A percentile compares a stretch with the other conserved stretches of the same genome.
These are phyloP conservation scores for Camelina hispida DNA, from an alignment of 345 rosid species.

Conservation along the genomic window DNA sequence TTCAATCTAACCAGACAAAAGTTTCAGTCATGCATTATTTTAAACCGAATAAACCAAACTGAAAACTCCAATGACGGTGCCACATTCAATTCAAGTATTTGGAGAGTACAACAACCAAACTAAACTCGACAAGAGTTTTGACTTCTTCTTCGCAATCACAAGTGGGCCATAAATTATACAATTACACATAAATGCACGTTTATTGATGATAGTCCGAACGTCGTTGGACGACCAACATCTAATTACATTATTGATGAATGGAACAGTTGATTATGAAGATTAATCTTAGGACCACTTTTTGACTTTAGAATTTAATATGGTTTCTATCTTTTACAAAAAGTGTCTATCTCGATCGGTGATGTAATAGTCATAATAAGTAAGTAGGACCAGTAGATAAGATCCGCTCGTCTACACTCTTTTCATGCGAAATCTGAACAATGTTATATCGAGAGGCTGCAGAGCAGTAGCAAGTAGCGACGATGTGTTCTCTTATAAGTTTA, in stretches of 20 bases:
- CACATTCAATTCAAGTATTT: background rate
- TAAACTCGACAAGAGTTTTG: background rate
- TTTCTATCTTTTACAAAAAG: background rate
- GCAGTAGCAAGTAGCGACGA: too few species aligned
- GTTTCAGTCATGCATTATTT: background rate
- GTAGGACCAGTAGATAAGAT: background rate
- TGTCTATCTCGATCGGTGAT: background rate
- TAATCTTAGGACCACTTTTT: constrained; percentile 16
- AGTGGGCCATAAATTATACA: background rate
- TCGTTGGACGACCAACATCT: constrained; percentile 1
- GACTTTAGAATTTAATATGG: background rate
- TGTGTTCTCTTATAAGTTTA: too few species aligned
- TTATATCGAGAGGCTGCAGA: background rate
- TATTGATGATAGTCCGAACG: background rate
- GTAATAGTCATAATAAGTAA: background rate
- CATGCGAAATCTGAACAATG: background rate
- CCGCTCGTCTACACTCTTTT: background rate
- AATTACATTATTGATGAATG: background rate
- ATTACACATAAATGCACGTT: background rate
- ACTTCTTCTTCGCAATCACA: background rate
- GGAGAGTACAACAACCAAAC: constrained; percentile 3
- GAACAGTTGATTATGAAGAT: background rate
- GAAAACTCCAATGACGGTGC: background rate
- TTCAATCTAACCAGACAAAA: background rate
- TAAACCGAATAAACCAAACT: background rate